Evolutionary conservation across 176 grass and related monocot genomes (phyloP).

Genomic region (Eragrostis curvula): DNA sequence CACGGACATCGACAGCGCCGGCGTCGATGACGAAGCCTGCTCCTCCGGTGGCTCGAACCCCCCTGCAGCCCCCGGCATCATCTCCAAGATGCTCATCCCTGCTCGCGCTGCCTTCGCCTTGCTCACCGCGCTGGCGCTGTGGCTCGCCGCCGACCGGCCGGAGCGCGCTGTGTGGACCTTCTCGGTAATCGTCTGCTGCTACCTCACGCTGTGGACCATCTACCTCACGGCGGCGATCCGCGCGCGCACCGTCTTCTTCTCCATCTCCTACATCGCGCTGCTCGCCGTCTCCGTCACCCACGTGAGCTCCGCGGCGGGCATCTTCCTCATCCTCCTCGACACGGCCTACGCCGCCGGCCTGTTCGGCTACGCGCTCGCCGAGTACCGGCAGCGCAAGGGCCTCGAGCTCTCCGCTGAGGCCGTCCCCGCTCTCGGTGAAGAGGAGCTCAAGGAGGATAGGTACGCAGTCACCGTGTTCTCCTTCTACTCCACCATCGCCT

Average conservation of each 20-base stretch:
- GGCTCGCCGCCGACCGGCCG: background rate
- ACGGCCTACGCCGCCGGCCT: background rate
- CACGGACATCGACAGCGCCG: no score
- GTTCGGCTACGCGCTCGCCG: background rate
- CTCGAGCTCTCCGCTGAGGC: background rate
- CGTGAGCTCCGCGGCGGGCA: background rate
- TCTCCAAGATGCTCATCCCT: background rate
- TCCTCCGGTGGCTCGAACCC: no score
- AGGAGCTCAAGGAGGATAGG: background rate
- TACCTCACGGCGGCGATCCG: background rate
- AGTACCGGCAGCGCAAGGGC: background rate
- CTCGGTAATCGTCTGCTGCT: background rate
- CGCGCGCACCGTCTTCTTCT: background rate
- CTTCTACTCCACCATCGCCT: background rate
- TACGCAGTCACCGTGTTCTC: background rate
- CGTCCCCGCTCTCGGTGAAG: background rate
- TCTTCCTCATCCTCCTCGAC: background rate
- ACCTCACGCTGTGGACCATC: background rate
- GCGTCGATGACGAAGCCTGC: no score
- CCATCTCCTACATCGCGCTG: background rate
- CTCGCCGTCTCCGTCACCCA: background rate
- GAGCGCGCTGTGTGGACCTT: background rate
- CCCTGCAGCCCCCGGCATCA: no score
- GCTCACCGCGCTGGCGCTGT: background rate
- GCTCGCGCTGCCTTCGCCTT: background rate